Conservation (phyloP, 2,329 filamentous ascomycete species). For the Calonectria crousiana region DNA sequence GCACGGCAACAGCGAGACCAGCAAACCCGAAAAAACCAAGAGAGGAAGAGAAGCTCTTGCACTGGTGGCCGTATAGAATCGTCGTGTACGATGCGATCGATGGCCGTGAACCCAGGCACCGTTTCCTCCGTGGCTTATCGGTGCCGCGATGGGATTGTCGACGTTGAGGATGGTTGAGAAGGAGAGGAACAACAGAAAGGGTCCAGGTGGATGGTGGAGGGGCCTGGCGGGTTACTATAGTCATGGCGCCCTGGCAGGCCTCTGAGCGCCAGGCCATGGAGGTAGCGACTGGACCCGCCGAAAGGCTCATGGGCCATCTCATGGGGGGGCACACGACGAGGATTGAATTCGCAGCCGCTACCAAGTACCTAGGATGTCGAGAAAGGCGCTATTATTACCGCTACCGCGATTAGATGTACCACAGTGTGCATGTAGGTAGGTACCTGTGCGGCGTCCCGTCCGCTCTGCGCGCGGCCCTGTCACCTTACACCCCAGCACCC, state of each 20-base stretch:
- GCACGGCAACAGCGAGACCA: conserved; percentile 34
- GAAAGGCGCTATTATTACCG: conserved; percentile 18
- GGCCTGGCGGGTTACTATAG: conserved; percentile 43
- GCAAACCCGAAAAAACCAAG: conserved; percentile 24
- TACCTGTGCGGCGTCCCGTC: conserved; percentile 20
- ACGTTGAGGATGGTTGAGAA: conserved; percentile 32
- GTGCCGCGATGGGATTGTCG: conserved; percentile 36
- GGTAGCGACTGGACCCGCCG: conserved; percentile 22
- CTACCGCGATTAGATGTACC: conserved; percentile 8
- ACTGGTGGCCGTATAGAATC: conserved; percentile 15
- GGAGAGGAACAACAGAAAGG: conserved; percentile 31
- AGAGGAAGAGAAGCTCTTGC: conserved; percentile 27
- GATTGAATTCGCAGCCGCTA: conserved; percentile 29
- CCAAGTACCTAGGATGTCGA: conserved; percentile 15
- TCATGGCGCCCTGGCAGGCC: conserved; percentile 29
- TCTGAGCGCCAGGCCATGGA: conserved; percentile 14
- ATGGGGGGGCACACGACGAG: conserved; percentile 2
- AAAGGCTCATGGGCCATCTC: conserved; percentile 11
- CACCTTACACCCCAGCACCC: conserved; percentile 33
- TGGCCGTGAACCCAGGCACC: conserved; percentile 33
- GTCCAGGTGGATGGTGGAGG: conserved; percentile 39
- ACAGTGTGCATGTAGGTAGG: conserved; percentile 3
- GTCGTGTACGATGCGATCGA: conserved; percentile 29
- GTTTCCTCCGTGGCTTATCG: conserved; percentile 37
- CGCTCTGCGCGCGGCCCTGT: conserved; percentile 21